A percentile compares a stretch with the other conserved stretches of the same genome.
These are phyloP conservation scores for Sugiyamaella grinbergsii DNA, from an alignment of 1,139 yeast genomes.

Conservation along the genomic window DNA sequence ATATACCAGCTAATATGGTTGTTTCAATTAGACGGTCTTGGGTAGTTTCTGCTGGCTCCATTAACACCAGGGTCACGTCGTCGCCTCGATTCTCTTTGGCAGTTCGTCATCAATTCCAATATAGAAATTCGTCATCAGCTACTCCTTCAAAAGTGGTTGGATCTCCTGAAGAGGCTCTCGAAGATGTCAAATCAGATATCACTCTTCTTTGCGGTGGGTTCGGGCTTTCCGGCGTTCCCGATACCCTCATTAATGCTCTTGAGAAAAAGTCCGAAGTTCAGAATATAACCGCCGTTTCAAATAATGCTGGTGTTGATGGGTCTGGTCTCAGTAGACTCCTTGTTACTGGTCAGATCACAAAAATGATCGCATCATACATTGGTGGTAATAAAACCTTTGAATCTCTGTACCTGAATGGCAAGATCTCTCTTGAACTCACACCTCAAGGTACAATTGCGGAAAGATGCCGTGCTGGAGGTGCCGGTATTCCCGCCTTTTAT, in stretches of 20 bases:
- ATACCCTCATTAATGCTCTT: constrained; percentile 49
- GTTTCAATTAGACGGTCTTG: neutral
- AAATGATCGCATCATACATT: constrained; percentile 52
- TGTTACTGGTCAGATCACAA: constrained; percentile 49
- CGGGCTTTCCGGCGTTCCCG: constrained; percentile 54
- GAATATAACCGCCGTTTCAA: constrained; percentile 51
- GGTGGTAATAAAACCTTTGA: constrained; percentile 53
- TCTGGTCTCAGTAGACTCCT: constrained; percentile 50
- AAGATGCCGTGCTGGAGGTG: constrained; percentile 53
- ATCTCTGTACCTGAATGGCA: constrained; percentile 47
- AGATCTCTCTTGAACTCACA: constrained; percentile 50
- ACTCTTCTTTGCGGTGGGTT: constrained; percentile 53
- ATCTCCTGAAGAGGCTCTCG: constrained; percentile 27
- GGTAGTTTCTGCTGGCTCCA: neutral
- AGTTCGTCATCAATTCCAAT: constrained; percentile 8
- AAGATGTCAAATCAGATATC: constrained; percentile 40
- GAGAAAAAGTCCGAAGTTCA: constrained; percentile 41
- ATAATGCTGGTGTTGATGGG: constrained; percentile 55
- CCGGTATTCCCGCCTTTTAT: constrained; percentile 55
- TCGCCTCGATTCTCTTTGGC: neutral
- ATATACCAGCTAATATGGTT: constrained; percentile 5
- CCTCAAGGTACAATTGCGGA: constrained; percentile 58
- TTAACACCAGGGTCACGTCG: neutral
- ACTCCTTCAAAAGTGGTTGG: constrained; percentile 19
- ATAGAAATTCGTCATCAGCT: constrained; percentile 9